phyloP scores from a whole-genome alignment of 2,329 filamentous ascomycete species.

The Lojkania enalia region DNA sequence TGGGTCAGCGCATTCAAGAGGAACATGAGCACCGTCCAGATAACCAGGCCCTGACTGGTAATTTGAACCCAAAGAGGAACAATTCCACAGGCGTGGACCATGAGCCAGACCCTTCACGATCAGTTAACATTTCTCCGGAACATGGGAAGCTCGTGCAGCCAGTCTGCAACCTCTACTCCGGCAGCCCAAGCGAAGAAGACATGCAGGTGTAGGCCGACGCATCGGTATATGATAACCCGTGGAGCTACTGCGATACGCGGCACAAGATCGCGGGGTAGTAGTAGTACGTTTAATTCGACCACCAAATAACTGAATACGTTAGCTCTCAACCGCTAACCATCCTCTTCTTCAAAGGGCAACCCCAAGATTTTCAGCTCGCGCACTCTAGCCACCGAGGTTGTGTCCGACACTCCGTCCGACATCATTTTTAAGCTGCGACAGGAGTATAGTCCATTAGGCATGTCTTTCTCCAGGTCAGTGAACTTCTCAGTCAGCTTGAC shows the following conservation, averaged over 20 bases:
- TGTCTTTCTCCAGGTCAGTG: slow-evolving; percentile 53
- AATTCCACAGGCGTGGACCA: slow-evolving; percentile 34
- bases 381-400: slow-evolving; percentile 49
- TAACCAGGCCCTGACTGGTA: slow-evolving; percentile 34
- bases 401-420: slow-evolving; percentile 42
- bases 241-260: slow-evolving; percentile 54
- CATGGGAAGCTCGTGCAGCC: slow-evolving; percentile 48
- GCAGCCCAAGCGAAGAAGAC: slow-evolving; percentile 52
- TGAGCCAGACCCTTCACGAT: slow-evolving; percentile 29
- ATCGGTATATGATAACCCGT: slow-evolving; percentile 54
- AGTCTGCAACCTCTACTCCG: slow-evolving; percentile 52
- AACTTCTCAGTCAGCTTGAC: slow-evolving; percentile 58
- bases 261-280: slow-evolving; percentile 45
- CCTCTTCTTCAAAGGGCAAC: slow-evolving; percentile 35
- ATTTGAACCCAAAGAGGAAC: slow-evolving; percentile 31
- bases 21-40: slow-evolving; percentile 14
- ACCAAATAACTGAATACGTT: too few species aligned
- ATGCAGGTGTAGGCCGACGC: slow-evolving; percentile 55
- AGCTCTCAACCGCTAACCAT: too few species aligned
- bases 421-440: slow-evolving; percentile 55
- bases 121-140: slow-evolving; percentile 19
- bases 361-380: slow-evolving; percentile 47
- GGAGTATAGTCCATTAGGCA: slow-evolving; percentile 50
- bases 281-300: too few species aligned
- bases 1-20: slow-evolving; percentile 3